Evolutionary conservation across 2,329 filamentous ascomycete species (phyloP), one percentile per base, ranked within the genome.

Genomic region (Botrytis paeoniae): DNA sequence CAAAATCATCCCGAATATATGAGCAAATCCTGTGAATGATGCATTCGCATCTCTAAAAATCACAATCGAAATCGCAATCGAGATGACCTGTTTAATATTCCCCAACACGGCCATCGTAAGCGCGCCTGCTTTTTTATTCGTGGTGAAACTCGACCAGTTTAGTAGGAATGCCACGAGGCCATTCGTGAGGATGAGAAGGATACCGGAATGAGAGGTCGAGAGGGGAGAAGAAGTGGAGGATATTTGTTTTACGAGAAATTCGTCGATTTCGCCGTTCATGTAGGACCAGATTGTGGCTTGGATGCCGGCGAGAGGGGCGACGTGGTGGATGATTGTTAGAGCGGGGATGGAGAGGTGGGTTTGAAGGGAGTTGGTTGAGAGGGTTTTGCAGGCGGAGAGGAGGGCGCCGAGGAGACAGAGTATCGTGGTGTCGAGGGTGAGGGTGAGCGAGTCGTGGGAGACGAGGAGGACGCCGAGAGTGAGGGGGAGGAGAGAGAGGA

Each of bases 71-170:
- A 89, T 81, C 51, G 86, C 80, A 20, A 89, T 86, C 1, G 87
- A 88, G 61, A 88, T 79, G 74, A 85, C 86, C 79, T 89, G 87
- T 82, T 89, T 89, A 73, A 89, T 81, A 77, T 89, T 89, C 71
- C 86, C 87, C 74, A 86, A 88, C 8, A 89, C 86, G 10, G 86
- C 88, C 85, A 89, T 89, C 54, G 87, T 89, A 72, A 89, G 80
- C 29, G 87, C 87, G 70, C 87, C 87, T 9, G 86, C 85, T 54
- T 86, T 81, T 81, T 88, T 88, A 80, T 89, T 89, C 70, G 87
- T 87, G 73, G 85, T 85, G 80, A 89, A 89, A 6, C 85, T 88
- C 48, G 86, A 85, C 60, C 88, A 84, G 77, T 89, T 89, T 73
- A 89, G 84, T 10, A 86, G 81, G 71, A 89, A 86, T 18, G 87